A percentile compares a stretch with the other conserved stretches of the same genome.
These are phyloP conservation scores for Aegilops umbellulata DNA, from an alignment of 176 grass and related monocot genomes.

Conservation along the genomic window DNA sequence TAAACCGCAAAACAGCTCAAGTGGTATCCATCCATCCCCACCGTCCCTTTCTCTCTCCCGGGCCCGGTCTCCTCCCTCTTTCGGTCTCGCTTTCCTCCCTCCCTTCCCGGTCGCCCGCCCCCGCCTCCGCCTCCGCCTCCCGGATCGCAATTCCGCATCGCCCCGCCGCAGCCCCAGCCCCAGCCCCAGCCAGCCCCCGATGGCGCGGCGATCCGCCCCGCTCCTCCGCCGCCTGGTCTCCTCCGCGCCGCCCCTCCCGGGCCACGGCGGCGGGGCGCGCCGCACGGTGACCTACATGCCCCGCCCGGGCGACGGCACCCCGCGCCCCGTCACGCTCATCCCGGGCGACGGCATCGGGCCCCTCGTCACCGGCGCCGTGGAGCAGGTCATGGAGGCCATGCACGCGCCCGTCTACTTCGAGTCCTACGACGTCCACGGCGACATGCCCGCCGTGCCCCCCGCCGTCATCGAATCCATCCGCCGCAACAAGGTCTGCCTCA, in stretches of 20 bases:
- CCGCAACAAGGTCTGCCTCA: slow-evolving; percentile 89
- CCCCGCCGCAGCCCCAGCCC: not conserved
- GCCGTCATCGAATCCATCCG: slow-evolving; percentile 87
- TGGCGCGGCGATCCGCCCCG: slow-evolving; percentile 69
- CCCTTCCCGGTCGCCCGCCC: slow-evolving; percentile 9
- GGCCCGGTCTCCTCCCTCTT: not conserved
- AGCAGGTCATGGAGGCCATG: slow-evolving; percentile 84
- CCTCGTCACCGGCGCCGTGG: slow-evolving; percentile 78
- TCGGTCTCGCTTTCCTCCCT: not conserved
- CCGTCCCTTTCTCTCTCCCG: slow-evolving; percentile 5
- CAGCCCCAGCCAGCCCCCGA: not conserved
- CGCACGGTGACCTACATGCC: slow-evolving; percentile 98
- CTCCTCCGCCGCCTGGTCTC: slow-evolving; percentile 55
- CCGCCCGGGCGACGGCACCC: slow-evolving; percentile 77
- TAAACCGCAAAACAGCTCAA: not conserved
- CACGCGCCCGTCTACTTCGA: slow-evolving; percentile 97
- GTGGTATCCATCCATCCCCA: slow-evolving; percentile 22
- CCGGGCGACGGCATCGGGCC: slow-evolving; percentile 92
- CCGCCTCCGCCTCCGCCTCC: not conserved
- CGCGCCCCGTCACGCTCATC: slow-evolving; percentile 78
- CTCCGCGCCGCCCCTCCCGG: slow-evolving; percentile 8
- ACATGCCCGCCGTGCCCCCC: slow-evolving; percentile 76
- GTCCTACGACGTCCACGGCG: slow-evolving; percentile 83
- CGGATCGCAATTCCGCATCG: slow-evolving; percentile 45
- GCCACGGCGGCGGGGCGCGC: slow-evolving; percentile 26